Base-by-base conservation (phyloP, 495 filamentous ascomycete species). In the Rusavskia elegans region DNA sequence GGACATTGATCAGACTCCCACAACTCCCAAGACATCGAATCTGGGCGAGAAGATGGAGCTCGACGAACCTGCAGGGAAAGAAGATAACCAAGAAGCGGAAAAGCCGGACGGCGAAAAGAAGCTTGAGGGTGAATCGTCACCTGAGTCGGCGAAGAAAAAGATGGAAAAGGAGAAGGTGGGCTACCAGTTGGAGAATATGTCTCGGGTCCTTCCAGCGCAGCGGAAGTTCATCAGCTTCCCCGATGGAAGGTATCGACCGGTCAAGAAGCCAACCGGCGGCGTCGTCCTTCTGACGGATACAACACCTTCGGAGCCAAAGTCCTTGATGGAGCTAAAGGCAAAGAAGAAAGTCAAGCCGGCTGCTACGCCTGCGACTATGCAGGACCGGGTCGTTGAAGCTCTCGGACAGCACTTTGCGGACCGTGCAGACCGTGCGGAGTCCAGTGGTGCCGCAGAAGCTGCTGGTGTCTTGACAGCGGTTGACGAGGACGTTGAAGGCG, bases 251-350 rank as follows among this genome's bases (percentile, higher is more conserved):
- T 97, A 95, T 65, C 83, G 85, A 74, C 90, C 93, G 29, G 89
- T 96, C 48, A 97, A 97, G 72, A 87, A 93, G 86, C 88, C 93
- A 53, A 95, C 93, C 48, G 89, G 92, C 50, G 93, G 93, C 53
- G 86, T 95, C 25, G 82, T 97, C 14, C 75, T 99, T 25, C 77
- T 97, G 23, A 71, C 82, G n/a, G 93, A 99, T 65, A 87, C 83
- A 36, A 76, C 82, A 49, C 86, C 89, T 6, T 75, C 78, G 4
- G 85, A 93, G 61, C 67, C 82, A 40, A 89, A 89, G 61, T 68
- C 77, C 25, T 77, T 88, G 11, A 74, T 96, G 56, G 89, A 95
- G 61, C 78, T 95, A 62, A 89, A 89, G 16, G 87, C 84, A 70
- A 90, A 89, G 66, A 71, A 79, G 14, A 80, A 81, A 30, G 73